phyloP scores from a whole-genome alignment of 2,329 filamentous ascomycete species.

The Neopestalotiopsis rosae region DNA sequence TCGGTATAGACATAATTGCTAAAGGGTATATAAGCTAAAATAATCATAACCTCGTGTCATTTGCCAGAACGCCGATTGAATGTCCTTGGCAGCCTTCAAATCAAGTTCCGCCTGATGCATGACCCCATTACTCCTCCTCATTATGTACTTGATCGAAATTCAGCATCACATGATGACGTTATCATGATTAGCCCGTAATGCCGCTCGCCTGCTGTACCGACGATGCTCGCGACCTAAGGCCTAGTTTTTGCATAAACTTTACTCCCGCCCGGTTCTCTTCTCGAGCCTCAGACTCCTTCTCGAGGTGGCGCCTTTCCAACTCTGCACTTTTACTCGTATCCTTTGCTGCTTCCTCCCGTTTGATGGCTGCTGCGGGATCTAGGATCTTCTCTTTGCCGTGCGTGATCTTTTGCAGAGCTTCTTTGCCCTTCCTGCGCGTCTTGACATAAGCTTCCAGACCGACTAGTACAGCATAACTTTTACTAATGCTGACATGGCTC shows the following conservation, averaged over 20 bases:
- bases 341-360: conserved; percentile 61
- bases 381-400: conserved; percentile 64
- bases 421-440: conserved; percentile 69
- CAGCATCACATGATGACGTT: background rate
- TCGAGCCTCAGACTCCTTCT: conserved; percentile 41
- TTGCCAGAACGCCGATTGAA: background rate
- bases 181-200: background rate
- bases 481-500: conserved; percentile 77
- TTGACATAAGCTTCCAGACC: conserved; percentile 82
- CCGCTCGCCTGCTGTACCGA: conserved; percentile 1
- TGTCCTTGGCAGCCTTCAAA: background rate
- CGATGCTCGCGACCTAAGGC: conserved; percentile 34
- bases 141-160: background rate
- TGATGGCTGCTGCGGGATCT: conserved; percentile 62
- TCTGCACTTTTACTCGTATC: conserved; percentile 66
- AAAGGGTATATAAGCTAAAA: background rate
- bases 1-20: background rate
- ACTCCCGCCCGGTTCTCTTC: conserved; percentile 44
- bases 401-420: conserved; percentile 52
- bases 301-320: conserved; percentile 51
- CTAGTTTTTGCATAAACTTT: conserved; percentile 48
- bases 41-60: background rate
- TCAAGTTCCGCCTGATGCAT: background rate
- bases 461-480: conserved; percentile 81
- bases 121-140: background rate